Percentiles rank a stretch among this genome's conserved stretches.
These are phyloP conservation scores for Westerdykella aurantiaca DNA, from an alignment of 2,329 filamentous ascomycete species.

Conservation along the genomic window DNA sequence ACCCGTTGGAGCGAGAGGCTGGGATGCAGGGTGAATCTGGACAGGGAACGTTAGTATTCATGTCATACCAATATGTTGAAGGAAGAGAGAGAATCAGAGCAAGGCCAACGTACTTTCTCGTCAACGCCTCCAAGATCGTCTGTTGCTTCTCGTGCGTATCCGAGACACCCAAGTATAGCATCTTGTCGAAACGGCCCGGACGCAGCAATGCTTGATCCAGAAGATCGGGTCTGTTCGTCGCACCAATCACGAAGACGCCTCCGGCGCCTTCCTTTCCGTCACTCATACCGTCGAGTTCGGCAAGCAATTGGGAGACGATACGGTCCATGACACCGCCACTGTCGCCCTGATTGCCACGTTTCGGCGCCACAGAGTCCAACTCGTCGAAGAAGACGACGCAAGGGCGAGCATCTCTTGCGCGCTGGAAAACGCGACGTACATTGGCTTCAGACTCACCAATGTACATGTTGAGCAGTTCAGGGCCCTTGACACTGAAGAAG, in stretches of 20 bases:
- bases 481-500: constrained; percentile 90
- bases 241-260: constrained; percentile 93
- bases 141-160: constrained; percentile 96
- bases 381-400: constrained; percentile 95
- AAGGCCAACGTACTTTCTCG: constrained; percentile 70
- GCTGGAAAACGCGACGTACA: constrained; percentile 81
- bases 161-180: constrained; percentile 93
- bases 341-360: constrained; percentile 94
- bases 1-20: constrained; percentile 69
- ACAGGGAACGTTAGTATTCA: constrained; percentile 1
- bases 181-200: constrained; percentile 93
- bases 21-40: constrained; percentile 77
- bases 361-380: constrained; percentile 87
- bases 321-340: constrained; percentile 97
- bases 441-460: constrained; percentile 93
- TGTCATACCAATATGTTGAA: too few relatives aligned
- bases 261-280: constrained; percentile 72
- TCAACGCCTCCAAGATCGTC: constrained; percentile 88
- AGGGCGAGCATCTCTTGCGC: constrained; percentile 76
- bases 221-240: constrained; percentile 89
- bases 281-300: constrained; percentile 96
- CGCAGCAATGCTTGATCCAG: constrained; percentile 84
- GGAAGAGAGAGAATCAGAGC: constrained; percentile 1
- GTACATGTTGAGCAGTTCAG: constrained; percentile 91
- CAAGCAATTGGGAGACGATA: constrained; percentile 89